Evolutionary conservation across 306 rosid genomes (phyloP), one percentile per base, ranked within the genome.

Genomic region (Sesbania bispinosa): DNA sequence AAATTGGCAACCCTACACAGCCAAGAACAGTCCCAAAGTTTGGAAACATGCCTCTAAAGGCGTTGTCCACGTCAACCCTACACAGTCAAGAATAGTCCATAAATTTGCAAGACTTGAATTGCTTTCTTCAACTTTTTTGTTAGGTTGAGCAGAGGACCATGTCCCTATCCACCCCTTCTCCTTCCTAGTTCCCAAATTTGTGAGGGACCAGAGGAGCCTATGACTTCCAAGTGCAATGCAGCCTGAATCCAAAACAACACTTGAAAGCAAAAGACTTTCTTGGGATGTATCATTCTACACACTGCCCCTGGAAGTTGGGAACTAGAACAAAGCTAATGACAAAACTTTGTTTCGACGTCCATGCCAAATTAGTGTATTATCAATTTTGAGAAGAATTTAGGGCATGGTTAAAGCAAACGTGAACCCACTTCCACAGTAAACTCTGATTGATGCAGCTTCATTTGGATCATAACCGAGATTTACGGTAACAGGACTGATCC

Each of bases 381-480:
- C 65, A 42, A 32, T 55, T 29, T 39, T 67, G 57, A 24, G 73
- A 27, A 68, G 75, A 62, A n/a, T 42, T 55, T 16, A 51, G 7
- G 61, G 69, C 38, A 77, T 77, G 70, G 73, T 67, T 67, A 80
- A 8, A 76, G 84, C 90, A 82, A 87, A 69, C 1, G 97, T 88
- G 83, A 89, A 90, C 27, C 98, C 98, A 57, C 98, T 94, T 10
- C 97, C 97, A 59, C 98, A 87, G 60, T 79, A 90, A 57, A 90
- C 85, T 70, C 80, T 79, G 24, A 76, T 29, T 11, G 84, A 67
- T 24, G 62, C 36, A 15, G 73, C 76, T 66, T 48, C 80, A 52
- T 63, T 68, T 45, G 29, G 53, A 61, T 64, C 82, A 64, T 10
- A 45, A 24, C 77, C 51, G 0, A 89, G 61, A 54, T 15, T 79